A percentile compares a stretch with the other conserved stretches of the same genome.
Conservation (phyloP, 2,329 filamentous ascomycete species). For the Myotisia sp. region DNA sequence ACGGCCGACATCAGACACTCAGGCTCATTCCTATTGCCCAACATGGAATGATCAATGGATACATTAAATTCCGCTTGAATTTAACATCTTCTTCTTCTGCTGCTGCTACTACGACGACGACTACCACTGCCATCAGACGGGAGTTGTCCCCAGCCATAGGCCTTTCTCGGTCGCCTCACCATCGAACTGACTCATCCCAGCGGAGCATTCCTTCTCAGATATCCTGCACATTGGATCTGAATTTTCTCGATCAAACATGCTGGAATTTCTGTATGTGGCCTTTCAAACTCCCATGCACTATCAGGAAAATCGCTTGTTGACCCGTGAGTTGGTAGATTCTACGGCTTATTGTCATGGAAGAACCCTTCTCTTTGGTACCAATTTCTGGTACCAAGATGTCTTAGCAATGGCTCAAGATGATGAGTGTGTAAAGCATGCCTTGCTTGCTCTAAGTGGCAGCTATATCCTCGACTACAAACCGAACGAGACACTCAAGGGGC, state of each 20-base stretch:
- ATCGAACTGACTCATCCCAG: no score
- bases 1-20: background rate
- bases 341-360: conserved; percentile 8
- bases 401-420: conserved; percentile 8
- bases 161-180: no score
- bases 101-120: no score
- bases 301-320: background rate
- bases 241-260: background rate
- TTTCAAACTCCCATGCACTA: background rate
- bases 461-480: conserved; percentile 10
- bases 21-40: background rate
- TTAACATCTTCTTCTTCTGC: background rate
- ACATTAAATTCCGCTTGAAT: conserved; percentile 7
- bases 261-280: conserved; percentile 2
- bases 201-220: background rate
- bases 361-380: conserved; percentile 8
- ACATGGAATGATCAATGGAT: conserved; percentile 7
- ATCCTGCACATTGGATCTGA: background rate
- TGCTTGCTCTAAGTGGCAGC: conserved; percentile 7
- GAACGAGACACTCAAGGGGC: background rate
- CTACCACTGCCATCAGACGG: no score
- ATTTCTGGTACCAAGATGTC: conserved; percentile 8
- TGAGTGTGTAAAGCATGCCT: conserved; percentile 7
- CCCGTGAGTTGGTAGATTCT: conserved; percentile 1
- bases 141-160: background rate